These are phyloP conservation scores for Croton setiger DNA, from an alignment of 441 rosid genomes.

Conservation along the genomic window DNA sequence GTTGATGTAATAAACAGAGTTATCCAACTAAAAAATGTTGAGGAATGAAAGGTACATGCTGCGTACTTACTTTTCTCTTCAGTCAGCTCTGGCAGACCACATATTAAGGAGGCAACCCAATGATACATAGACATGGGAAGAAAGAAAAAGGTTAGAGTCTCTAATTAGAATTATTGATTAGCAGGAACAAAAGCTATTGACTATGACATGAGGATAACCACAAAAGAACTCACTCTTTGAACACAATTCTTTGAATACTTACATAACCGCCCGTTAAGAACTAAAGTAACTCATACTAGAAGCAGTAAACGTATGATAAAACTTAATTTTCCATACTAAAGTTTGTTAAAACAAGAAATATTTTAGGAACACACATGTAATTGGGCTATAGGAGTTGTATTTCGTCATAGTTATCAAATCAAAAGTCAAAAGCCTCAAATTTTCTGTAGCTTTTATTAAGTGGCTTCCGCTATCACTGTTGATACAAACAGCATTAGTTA, in stretches of 20 bases:
- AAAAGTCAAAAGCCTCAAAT: too few species aligned
- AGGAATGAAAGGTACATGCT: slow-evolving; percentile 16
- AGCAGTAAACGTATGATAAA: not conserved
- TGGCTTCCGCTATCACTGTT: too few species aligned
- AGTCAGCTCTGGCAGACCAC: slow-evolving; percentile 76
- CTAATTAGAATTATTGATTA: slow-evolving; percentile 5
- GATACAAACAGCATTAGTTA: too few species aligned
- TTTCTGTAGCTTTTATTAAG: too few species aligned
- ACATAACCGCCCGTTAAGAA: not conserved
- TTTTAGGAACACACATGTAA: too few species aligned
- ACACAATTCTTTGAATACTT: not conserved
- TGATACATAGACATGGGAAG: slow-evolving; percentile 24
- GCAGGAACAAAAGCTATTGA: slow-evolving; percentile 7
- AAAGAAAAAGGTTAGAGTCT: not conserved
- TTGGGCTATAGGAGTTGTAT: too few species aligned
- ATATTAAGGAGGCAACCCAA: slow-evolving; percentile 35
- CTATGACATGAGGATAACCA: not conserved
- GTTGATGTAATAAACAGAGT: slow-evolving; percentile 1
- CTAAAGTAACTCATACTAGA: not conserved
- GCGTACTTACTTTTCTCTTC: slow-evolving; percentile 83
- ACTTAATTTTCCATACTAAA: not conserved
- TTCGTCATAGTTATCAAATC: too few species aligned
- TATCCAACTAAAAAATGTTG: not conserved
- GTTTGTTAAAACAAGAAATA: not conserved
- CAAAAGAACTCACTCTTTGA: not conserved